Evolutionary conservation across 495 filamentous ascomycete species (phyloP), one percentile per base, ranked within the genome.

Genomic region (Rostrohypoxylon terebratum): DNA sequence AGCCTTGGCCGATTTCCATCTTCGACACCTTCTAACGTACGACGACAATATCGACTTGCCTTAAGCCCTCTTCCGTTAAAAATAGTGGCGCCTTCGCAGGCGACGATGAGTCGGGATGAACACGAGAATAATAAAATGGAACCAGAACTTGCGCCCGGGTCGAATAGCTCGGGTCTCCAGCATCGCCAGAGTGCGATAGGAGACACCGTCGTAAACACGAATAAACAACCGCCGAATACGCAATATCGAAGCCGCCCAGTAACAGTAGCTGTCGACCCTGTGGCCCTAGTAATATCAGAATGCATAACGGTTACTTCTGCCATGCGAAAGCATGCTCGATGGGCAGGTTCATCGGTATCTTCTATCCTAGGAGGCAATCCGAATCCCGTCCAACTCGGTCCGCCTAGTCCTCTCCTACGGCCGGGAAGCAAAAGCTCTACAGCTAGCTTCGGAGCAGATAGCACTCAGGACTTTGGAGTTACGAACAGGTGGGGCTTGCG

Each of bases 241-340:
- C 82, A 84, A 53, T 86, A 84, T 66, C 78, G 83, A 58, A 84
- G 81, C 66, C 83, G 84, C 4, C 84, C 83, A 20, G 81, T 88
- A 25, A 84, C 93, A 10, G 94, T 98, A 50, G 94, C 96, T 42
- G 92, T 98, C 53, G 93, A 98, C 68, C 94, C 96, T 2, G 93
- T 98, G 61, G 94, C 96, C 47, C 82, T 99, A 67, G 94, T 99
- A 74, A 96, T 95, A 28, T 97, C 96, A 82, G 96, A 99, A 91
- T 99, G 96, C 79, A 98, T 99, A 79, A 92, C 94, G 40, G 94
- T 99, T 80, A 98, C 96, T 25, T 97, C 94, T 73, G 94, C 94
- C 28, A 97, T 99, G 91, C 93, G 96, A 74, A 99, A 99, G 83
- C 92, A 97, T 88, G 91, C 93, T 69, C 90, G 96, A 67, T 98